Percentiles rank a stretch among this genome's conserved stretches.
Conservation (phyloP, 2,329 filamentous ascomycete genomes). For the Anisogramma anomala region DNA sequence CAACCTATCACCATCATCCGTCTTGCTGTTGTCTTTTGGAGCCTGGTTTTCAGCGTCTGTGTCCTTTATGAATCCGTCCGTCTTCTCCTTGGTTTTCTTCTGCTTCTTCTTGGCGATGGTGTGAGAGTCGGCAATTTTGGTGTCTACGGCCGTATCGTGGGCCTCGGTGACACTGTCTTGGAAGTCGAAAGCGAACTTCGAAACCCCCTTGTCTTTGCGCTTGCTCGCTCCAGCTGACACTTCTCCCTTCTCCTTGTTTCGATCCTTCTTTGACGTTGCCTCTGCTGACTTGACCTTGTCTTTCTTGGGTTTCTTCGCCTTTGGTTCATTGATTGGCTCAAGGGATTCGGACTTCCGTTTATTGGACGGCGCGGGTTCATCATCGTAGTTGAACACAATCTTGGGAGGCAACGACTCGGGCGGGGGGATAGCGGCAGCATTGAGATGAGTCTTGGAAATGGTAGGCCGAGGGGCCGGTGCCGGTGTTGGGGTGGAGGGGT, state of each 20-base stretch:
- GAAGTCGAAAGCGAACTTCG: slow-evolving; percentile 17
- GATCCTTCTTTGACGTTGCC: slow-evolving; percentile 18
- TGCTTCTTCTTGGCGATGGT: neutral
- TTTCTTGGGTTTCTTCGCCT: slow-evolving; percentile 9
- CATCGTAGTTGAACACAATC: slow-evolving; percentile 20
- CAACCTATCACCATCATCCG: slow-evolving; percentile 16
- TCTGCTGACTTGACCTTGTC: slow-evolving; percentile 16
- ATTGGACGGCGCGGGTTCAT: slow-evolving; percentile 9
- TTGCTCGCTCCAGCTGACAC: slow-evolving; percentile 28
- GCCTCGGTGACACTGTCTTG: neutral
- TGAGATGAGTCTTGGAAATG: slow-evolving; percentile 10
- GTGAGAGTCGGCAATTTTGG: neutral
- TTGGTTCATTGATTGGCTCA: neutral
- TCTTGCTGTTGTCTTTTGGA: slow-evolving; percentile 15
- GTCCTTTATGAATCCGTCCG: neutral
- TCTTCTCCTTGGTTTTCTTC: neutral
- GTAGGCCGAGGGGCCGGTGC: neutral
- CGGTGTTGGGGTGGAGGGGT: neutral
- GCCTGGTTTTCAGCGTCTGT: neutral
- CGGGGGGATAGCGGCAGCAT: slow-evolving; percentile 11
- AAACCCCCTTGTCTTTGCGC: slow-evolving; percentile 39
- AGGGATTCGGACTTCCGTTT: slow-evolving; percentile 11
- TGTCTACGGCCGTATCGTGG: neutral
- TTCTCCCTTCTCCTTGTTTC: slow-evolving; percentile 24
- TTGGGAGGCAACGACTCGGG: slow-evolving; percentile 4